Base-by-base conservation (phyloP, 202 grass and related monocot species). In the Brachypodium distachyon region DNA sequence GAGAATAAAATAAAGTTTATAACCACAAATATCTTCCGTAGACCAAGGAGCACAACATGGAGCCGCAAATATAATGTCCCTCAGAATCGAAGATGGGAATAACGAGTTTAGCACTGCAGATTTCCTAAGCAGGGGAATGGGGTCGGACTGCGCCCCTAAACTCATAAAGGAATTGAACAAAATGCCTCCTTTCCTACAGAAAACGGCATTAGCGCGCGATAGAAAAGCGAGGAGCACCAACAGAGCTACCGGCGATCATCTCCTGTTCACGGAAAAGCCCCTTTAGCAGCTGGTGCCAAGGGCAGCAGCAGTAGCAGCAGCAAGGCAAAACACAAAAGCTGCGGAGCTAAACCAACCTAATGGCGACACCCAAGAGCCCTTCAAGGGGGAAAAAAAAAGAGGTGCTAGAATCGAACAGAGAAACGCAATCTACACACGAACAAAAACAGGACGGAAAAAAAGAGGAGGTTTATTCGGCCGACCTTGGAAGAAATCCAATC, bases 401-500 rank as follows among this genome's bases (percentile, higher is more conserved):
- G 9, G 66, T 9, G 42, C 67, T 13, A 9, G 17, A 61, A 61
- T 40, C 32, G 0, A 49, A 3, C 17, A 41, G 3, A 33, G 2
- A 12, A n/a, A 54, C 49, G 22, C 67, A 65, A 73, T 50, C 56
- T 52, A 41, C 9, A 18, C 17, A 42, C 2, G 12, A 36, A 13
- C 43, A 37, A 1, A 1, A 19, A 71, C 34, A 8, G 38, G 3
- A 23, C 6, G 3, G 19, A 37, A n/a, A 17, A 5, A 40, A 53
- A 8, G 2, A 41, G 5, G 55, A 53, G 23, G 17, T 33, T 53
- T 41, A 33, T 82, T 52, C 1, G 9, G n/a, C 58, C 22, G 25
- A 82, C 79, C 79, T 81, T 13, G 28, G 17, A 72, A 31, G 50
- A 22, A 79, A 68, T 13, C 51, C 65, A 80, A 70, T 80, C 77